Evolutionary conservation across 225 moss, liverwort and hornwort species (phyloP), one percentile per base, ranked within the genome.

Genomic region (Rhytidiadelphus loreus): DNA sequence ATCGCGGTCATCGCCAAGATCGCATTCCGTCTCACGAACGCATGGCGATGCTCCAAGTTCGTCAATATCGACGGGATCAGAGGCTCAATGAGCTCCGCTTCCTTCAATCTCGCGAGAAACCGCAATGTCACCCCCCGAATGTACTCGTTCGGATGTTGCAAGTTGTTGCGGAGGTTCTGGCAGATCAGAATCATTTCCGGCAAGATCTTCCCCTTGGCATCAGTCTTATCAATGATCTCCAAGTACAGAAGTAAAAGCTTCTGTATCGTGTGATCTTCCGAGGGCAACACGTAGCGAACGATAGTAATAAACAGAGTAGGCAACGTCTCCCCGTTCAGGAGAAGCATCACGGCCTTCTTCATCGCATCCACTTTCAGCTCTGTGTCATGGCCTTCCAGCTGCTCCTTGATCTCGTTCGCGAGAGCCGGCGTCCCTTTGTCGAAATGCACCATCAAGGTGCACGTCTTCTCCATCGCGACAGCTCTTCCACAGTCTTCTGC

Each of bases 131-230:
- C 95, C 15, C 96, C 98, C 43, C 98, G 89, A 87, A 96, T 96
- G 85, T 98, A 98, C 94, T 98, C 96, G 83, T 98, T 98, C 80
- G 98, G 98, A 70, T 98, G 98, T 73, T 96, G 98, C 88, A 98
- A 93, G 92, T 98, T 98, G 79, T 98, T 98, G 84, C 96, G 93
- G 70, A 98, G 91, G 89, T 96, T 96, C 83, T 96, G 96, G 84
- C 96, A 98, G 88, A 98, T 98, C 39, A 98, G 92, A 65, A 96
- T 98, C 98, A 98, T 98, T 87, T 98, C 96, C 88, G 96, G 98
- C n/a, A 98, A 86, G 89, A 98, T 94, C 95, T 98, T 98, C 79
- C 96, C 96, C 70, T 93, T 94, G n/a, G 94, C 90, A 50, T 98
- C 98, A 3, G 96, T 95, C 92, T 98, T 96, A 73, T 98, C 96